Conservation (phyloP, 208 protist genomes). For the Crithidia bombi region DNA sequence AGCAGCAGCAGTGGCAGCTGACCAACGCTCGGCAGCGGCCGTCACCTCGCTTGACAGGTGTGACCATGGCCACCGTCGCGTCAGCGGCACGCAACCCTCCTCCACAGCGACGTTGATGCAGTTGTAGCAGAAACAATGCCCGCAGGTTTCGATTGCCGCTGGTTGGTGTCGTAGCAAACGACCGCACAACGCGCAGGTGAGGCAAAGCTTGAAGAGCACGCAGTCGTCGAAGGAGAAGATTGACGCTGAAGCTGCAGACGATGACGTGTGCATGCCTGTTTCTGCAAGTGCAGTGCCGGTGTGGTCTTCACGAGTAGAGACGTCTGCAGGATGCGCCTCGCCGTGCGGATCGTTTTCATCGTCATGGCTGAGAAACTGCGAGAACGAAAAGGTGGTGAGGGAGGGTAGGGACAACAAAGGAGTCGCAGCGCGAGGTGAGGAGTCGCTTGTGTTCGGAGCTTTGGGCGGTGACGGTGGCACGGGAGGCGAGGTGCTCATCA, state of each 20-base stretch:
- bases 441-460: background rate
- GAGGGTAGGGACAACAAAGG: background rate
- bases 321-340: background rate
- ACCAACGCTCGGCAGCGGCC: constrained; percentile 15
- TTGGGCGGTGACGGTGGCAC: background rate
- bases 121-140: constrained; percentile 75
- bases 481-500: background rate
- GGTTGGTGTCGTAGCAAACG: constrained; percentile 43
- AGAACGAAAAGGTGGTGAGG: constrained; percentile 31
- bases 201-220: constrained; percentile 39
- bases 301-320: background rate
- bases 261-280: background rate
- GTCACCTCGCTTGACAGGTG: constrained; percentile 9
- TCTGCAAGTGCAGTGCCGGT: background rate
- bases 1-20: background rate
- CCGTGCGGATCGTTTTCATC: background rate
- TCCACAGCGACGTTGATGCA: constrained; percentile 77
- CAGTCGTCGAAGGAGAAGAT: constrained; percentile 24
- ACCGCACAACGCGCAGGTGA: constrained; percentile 66
- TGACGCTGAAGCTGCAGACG: background rate
- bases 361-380: constrained; percentile 17
- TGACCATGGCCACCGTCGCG: constrained; percentile 42
- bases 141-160: constrained; percentile 65
- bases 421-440: background rate
- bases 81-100: constrained; percentile 46